Conservation (phyloP, 306 rosid genomes). For the Rubus idaeus region DNA sequence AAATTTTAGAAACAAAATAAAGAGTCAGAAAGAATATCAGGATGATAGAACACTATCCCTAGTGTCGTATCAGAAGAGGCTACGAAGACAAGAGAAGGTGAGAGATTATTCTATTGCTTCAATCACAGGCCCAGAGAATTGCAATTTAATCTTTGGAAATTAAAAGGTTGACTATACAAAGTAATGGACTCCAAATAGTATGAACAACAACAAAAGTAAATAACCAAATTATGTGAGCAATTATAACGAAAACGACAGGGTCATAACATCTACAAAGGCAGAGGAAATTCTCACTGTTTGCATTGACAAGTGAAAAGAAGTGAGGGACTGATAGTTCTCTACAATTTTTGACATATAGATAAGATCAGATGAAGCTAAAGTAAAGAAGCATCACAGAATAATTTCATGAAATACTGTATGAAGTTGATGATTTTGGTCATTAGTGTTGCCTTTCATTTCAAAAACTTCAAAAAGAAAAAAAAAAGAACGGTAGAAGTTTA, state of each 20-base stretch:
- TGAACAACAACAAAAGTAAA: neutral
- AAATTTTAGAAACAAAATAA: slow-evolving; percentile 21
- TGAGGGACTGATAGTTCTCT: neutral
- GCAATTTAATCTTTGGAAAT: neutral
- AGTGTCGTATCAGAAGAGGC: neutral
- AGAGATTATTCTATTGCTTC: neutral
- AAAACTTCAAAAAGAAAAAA: neutral
- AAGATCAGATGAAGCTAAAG: neutral
- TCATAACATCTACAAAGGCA: neutral
- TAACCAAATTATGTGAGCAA: neutral
- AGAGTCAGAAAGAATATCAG: slow-evolving; percentile 23
- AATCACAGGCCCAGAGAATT: neutral
- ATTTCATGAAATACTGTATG: neutral
- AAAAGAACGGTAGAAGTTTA: neutral
- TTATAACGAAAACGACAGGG: neutral
- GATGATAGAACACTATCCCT: neutral
- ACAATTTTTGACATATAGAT: neutral
- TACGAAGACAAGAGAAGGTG: neutral
- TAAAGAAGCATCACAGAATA: neutral
- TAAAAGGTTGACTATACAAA: neutral
- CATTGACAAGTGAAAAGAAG: neutral
- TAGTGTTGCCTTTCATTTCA: neutral
- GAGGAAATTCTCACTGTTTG: neutral
- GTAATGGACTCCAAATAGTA: neutral
- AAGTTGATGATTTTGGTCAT: neutral